Conservation (phyloP, 164 flowering plant genomes). For the Cinnamomum micranthum region DNA sequence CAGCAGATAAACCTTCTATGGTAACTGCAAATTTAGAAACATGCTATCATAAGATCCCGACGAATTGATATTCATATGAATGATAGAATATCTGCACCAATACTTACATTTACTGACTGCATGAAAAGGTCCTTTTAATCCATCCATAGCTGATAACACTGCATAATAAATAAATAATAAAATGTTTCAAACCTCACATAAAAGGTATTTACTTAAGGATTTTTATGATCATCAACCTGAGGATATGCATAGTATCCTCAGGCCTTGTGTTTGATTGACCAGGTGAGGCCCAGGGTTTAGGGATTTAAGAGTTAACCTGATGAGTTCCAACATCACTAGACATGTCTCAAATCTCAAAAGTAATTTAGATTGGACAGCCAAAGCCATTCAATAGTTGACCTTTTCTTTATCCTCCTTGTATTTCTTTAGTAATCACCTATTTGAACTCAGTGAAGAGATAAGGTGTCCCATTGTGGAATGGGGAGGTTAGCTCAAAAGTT, state of each 20-base stretch:
- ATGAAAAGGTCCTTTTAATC: conserved; percentile 69
- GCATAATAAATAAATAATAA: conserved; percentile 10
- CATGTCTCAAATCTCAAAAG: too few species aligned
- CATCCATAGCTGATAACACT: conserved; percentile 88
- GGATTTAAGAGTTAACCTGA: too few species aligned
- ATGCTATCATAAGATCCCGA: neutral
- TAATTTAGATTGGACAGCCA: too few species aligned
- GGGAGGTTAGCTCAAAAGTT: too few species aligned
- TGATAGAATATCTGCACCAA: neutral
- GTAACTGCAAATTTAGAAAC: conserved; percentile 39
- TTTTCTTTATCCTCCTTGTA: too few species aligned
- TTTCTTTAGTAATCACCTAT: too few species aligned
- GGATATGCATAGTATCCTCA: neutral
- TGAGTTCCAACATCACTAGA: too few species aligned
- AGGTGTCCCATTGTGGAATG: too few species aligned
- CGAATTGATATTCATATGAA: neutral
- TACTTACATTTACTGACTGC: conserved; percentile 60
- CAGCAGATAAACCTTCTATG: conserved; percentile 62
- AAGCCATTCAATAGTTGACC: too few species aligned
- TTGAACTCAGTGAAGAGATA: too few species aligned
- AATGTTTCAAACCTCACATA: neutral
- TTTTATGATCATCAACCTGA: neutral
- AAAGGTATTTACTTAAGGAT: neutral
- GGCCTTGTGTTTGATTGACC: too few species aligned
- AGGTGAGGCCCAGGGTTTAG: too few species aligned